A percentile compares a stretch with the other conserved stretches of the same genome.
phyloP scores from a whole-genome alignment of 768 basidiomycete genomes.

The Paxillus rubicundulus region DNA sequence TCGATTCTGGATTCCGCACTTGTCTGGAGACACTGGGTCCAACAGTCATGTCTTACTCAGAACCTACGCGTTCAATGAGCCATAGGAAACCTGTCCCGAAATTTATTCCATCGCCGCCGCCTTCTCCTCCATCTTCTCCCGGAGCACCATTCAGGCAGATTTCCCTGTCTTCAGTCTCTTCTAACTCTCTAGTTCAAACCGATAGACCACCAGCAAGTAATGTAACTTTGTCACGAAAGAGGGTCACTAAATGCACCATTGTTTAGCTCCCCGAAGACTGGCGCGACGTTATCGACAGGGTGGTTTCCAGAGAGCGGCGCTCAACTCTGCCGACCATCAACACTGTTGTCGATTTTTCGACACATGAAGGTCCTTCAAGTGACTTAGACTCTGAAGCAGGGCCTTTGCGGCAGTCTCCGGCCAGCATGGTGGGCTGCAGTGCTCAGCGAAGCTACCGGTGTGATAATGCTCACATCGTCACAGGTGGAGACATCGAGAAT shows the following conservation, averaged over 20 bases:
- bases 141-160: conserved; percentile 33
- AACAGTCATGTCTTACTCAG: conserved; percentile 26
- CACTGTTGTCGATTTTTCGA: conserved; percentile 31
- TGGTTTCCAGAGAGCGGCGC: conserved; percentile 31
- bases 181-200: conserved; percentile 12
- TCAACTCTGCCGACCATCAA: conserved; percentile 32
- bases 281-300: conserved; percentile 34
- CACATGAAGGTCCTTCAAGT: conserved; percentile 23
- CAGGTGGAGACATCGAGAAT: conserved; percentile 32
- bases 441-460: conserved; percentile 25
- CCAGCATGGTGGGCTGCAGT: conserved; percentile 32
- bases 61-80: conserved; percentile 44
- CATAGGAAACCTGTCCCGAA: conserved; percentile 70
- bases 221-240: neutral
- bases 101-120: conserved; percentile 64
- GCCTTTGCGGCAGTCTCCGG: conserved; percentile 33
- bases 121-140: conserved; percentile 35
- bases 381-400: conserved; percentile 25
- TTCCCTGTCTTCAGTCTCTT: conserved; percentile 27
- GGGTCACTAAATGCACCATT: conserved; percentile 5
- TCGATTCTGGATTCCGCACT: conserved; percentile 6
- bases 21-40: conserved; percentile 6
- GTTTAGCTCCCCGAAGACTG: conserved; percentile 35
- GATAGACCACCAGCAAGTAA: conserved; percentile 34
- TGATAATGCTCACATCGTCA: conserved; percentile 27